phyloP scores from a whole-genome alignment of 2,329 filamentous ascomycete species.

The Hymenoscyphus fructigenus region DNA sequence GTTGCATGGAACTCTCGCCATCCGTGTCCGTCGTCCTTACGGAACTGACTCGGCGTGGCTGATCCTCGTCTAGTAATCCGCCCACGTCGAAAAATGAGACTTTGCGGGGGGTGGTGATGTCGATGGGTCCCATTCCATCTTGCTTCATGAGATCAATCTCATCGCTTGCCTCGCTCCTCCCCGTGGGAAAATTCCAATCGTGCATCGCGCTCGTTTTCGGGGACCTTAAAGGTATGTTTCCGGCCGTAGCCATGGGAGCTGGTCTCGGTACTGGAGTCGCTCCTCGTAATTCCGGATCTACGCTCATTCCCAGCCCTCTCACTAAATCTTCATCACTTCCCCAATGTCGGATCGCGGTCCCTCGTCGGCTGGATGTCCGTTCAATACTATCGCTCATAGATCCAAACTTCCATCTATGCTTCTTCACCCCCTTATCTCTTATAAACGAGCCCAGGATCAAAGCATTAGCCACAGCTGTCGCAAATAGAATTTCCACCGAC shows the following conservation, averaged over 20 bases:
- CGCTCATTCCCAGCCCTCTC: constrained; percentile 71
- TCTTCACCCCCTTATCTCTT: constrained; percentile 86
- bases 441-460: constrained; percentile 91
- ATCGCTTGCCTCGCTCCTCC: constrained; percentile 37
- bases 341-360: constrained; percentile 63
- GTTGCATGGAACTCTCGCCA: constrained; percentile 28
- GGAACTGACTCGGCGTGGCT: constrained; percentile 26
- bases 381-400: constrained; percentile 63
- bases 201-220: constrained; percentile 19
- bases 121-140: constrained; percentile 24
- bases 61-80: constrained; percentile 63
- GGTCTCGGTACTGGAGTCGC: constrained; percentile 28
- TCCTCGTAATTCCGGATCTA: constrained; percentile 52
- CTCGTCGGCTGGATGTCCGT: constrained; percentile 43
- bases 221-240: constrained; percentile 27
- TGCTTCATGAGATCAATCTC: constrained; percentile 41
- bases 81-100: constrained; percentile 87
- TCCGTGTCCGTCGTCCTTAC: constrained; percentile 31
- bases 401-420: constrained; percentile 72
- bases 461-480: constrained; percentile 82
- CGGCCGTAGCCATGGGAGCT: constrained; percentile 35
- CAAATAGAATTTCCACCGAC: constrained; percentile 86
- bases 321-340: constrained; percentile 92
- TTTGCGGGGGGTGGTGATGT: constrained; percentile 49
- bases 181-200: constrained; percentile 34